Evolutionary conservation across 805 yeast genomes (phyloP), one percentile per base, ranked within the genome.

Genomic region (Candida morakotiae): DNA sequence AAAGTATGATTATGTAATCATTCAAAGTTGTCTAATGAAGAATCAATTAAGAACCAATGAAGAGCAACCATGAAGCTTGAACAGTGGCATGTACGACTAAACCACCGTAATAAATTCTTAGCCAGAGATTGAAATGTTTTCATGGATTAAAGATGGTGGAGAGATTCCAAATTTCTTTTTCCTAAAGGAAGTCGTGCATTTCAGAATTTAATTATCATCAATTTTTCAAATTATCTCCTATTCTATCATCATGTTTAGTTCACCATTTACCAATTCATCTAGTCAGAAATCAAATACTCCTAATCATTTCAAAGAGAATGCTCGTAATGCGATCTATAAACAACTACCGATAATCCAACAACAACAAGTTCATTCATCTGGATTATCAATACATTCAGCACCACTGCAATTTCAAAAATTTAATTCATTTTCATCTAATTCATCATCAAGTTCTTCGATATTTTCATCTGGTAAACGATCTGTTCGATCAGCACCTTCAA

Each of bases 301-400:
- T 9, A 45, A 62, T 6, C 68, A 62, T 20, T 67, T 67, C 51
- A 58, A 62, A 33, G 72, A 67, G 31, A 52, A 55, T 23, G 73
- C 73, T 27, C 54, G 73, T 48, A 63, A 56, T 46, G 71, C 69
- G 45, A 67, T 67, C 43, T 67, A 64, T 42, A 68, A 62, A 41
- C 69, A 64, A 43, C 54, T 67, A 20, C 67, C 68, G 3, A 19
- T 35, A 21, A 28, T 28, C n/a, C n/a, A n/a, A n/a, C n/a, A n/a
- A 13, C 24, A 20, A 27, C 11, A 18, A 3, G 43, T 51, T 6
- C 45, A 48, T 18, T 44, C 57, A 7, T 43, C 60, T 4, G 64
- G 63, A 5, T 39, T 58, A 3, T 56, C 68, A 9, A 55, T 67
- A 35, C 63, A 69, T 38, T 64, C 71, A 16, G 71, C 72, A 1